Conservation (phyloP, 2,329 filamentous ascomycete genomes). For the Colletotrichum acutatum region DNA sequence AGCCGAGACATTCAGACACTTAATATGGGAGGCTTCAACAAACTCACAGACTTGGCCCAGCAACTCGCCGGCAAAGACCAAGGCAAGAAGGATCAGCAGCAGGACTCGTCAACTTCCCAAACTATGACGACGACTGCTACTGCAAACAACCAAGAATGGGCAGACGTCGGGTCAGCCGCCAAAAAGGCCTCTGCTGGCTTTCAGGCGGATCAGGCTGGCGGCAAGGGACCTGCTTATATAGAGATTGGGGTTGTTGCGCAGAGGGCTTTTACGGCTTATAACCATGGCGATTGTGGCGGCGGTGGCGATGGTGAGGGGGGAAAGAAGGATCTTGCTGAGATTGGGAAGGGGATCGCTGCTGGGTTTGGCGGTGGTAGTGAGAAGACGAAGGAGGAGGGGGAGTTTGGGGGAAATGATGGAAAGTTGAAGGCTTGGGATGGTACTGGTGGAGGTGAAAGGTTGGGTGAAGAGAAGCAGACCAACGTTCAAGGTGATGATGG, state of each 20-base stretch:
- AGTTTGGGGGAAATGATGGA: neutral
- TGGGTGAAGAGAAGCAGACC: too few relatives aligned
- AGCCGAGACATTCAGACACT: too few relatives aligned
- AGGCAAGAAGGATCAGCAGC: constrained; percentile 14
- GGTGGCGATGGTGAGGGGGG: neutral
- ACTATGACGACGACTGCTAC: neutral
- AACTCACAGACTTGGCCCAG: constrained; percentile 38
- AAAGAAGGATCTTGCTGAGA: constrained; percentile 29
- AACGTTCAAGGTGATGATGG: neutral
- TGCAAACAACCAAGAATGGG: constrained; percentile 16
- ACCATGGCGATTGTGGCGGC: constrained; percentile 38
- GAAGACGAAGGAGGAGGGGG: neutral
- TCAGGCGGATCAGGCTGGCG: constrained; percentile 27
- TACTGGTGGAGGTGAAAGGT: neutral
- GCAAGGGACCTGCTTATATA: constrained; percentile 31
- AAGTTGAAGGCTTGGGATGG: neutral
- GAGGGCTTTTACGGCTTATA: constrained; percentile 44
- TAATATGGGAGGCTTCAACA: constrained; percentile 40
- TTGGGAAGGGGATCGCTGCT: constrained; percentile 23
- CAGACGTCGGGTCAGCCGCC: constrained; percentile 26
- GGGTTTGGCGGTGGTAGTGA: neutral
- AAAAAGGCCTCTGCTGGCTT: constrained; percentile 33
- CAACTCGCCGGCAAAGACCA: constrained; percentile 37
- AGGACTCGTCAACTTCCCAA: neutral
- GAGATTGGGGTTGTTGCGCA: constrained; percentile 36